Base-by-base conservation (phyloP, 352 stramenopile species). In the Pythium apleroticum region DNA sequence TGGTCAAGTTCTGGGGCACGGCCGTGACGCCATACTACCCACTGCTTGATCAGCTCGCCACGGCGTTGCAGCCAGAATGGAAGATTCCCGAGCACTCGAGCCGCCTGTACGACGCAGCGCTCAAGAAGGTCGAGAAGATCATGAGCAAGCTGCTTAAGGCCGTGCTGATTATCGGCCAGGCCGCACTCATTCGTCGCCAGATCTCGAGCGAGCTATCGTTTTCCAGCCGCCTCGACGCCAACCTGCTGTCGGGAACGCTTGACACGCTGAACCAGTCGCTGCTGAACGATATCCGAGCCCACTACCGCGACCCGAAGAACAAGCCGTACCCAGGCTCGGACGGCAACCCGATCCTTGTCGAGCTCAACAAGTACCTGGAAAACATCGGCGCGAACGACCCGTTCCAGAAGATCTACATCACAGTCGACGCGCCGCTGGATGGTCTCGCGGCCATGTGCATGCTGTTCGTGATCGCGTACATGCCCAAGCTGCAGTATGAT, bases 401-500 rank as follows among this genome's bases (percentile, higher is more conserved):
- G 35, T 90, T 97, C 68, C 80, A 96, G 65, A 98, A 97, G 69
- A 95, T 98, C 49, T 98, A 98, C 72, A 90, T 98, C 67, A 96
- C 84, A 6, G 90, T 97, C n/a, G 87, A 95, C 31, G 84, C 84
- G 33, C 91, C 94, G 31, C 69, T 98, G 17, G 89, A 98, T 48
- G 90, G 89, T 3, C 77, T 98, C n/a, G 84, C 92, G 25, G 77
- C 91, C 8, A 79, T 97, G 37, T 88, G 97, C 33, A 90, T 98
- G 74, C 78, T 98, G 10, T 98, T 98, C 67, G 84, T 98, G 30
- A 77, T 98, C 27, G 86, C 88, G 6, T 97, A 98, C 68, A 93
- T 97, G 76, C 91, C 88, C 25, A 98, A 98, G 57, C 78, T 98
- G n/a, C 74, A 94, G 66, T 98, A 97, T 71, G 88, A 98, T 68